These are phyloP conservation scores for Cyphellophora europaea DNA, from an alignment of 2,329 filamentous ascomycete species.

Conservation along the genomic window DNA sequence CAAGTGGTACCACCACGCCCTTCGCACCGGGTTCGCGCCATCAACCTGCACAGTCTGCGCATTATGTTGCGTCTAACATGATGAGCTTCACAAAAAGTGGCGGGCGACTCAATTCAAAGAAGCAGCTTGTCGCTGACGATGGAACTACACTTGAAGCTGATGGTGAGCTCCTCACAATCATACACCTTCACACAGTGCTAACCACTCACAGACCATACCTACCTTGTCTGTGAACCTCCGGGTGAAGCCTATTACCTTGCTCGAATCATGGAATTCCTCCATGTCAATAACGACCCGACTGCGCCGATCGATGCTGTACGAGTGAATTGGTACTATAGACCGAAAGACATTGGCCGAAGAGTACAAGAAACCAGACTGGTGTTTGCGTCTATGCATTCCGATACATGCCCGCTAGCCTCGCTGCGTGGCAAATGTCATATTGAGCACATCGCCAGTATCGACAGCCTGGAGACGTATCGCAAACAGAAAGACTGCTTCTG, in stretches of 20 bases:
- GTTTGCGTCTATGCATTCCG: conserved; percentile 97
- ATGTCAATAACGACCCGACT: conserved; percentile 62
- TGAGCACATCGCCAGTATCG: conserved; percentile 76
- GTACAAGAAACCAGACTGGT: conserved; percentile 83
- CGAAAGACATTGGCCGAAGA: conserved; percentile 89
- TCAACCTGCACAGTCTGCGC: conserved; percentile 17
- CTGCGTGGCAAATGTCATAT: conserved; percentile 91
- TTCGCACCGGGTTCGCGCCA: background rate
- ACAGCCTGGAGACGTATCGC: conserved; percentile 72
- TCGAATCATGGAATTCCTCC: conserved; percentile 96
- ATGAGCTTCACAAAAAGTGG: conserved; percentile 72
- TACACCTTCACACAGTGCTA: background rate
- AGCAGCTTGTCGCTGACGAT: conserved; percentile 79
- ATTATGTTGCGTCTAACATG: conserved; percentile 63
- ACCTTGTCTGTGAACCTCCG: conserved; percentile 92
- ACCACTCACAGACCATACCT: conserved; percentile 63
- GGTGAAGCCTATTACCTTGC: conserved; percentile 97
- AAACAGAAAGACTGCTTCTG: conserved; percentile 83
- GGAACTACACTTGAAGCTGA: conserved; percentile 75
- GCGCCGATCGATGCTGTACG: conserved; percentile 76
- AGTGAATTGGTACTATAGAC: conserved; percentile 97
- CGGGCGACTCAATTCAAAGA: conserved; percentile 56
- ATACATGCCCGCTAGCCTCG: conserved; percentile 84
- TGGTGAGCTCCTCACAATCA: conserved; percentile 51
- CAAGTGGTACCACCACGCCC: conserved; percentile 14